A percentile compares a stretch with the other conserved stretches of the same genome.
Conservation (phyloP, 352 stramenopile species). For the Phytopythium chamaehyphon region DNA sequence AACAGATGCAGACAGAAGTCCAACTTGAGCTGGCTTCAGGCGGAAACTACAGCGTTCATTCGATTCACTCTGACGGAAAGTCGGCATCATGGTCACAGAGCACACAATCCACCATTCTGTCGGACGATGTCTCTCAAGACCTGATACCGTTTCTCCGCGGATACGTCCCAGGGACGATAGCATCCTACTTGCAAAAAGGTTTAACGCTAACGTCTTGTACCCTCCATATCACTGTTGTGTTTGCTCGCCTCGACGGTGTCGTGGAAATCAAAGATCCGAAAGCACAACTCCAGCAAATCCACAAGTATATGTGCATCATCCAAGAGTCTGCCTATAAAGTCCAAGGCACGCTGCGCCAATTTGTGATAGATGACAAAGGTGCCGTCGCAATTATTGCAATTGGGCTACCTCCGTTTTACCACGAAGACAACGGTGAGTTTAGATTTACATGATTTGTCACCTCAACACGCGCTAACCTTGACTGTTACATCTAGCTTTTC, state of each 20-base stretch:
- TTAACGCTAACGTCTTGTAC: constrained; percentile 60
- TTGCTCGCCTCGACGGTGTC: constrained; percentile 61
- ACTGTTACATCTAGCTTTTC: constrained; percentile 28
- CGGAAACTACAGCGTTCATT: constrained; percentile 47
- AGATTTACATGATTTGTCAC: too few species aligned
- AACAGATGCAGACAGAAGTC: constrained; percentile 19
- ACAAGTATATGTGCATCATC: constrained; percentile 58
- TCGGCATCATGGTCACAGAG: constrained; percentile 1
- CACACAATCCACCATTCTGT: neutral
- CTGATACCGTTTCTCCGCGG: constrained; percentile 55
- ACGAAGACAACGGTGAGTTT: constrained; percentile 75
- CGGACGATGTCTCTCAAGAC: constrained; percentile 14
- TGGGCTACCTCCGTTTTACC: constrained; percentile 73
- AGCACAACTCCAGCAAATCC: constrained; percentile 49
- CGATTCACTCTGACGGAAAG: constrained; percentile 13
- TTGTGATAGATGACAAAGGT: constrained; percentile 87
- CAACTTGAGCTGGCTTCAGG: constrained; percentile 17
- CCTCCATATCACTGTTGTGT: constrained; percentile 66
- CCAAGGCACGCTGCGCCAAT: constrained; percentile 77
- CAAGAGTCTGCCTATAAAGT: constrained; percentile 79
- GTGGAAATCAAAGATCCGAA: constrained; percentile 33
- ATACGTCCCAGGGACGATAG: constrained; percentile 72
- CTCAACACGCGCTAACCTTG: too few species aligned
- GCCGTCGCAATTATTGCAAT: constrained; percentile 75
- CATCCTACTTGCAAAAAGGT: constrained; percentile 59